phyloP scores from a whole-genome alignment of 179 eudicot species.

The Spinacia oleracea region DNA sequence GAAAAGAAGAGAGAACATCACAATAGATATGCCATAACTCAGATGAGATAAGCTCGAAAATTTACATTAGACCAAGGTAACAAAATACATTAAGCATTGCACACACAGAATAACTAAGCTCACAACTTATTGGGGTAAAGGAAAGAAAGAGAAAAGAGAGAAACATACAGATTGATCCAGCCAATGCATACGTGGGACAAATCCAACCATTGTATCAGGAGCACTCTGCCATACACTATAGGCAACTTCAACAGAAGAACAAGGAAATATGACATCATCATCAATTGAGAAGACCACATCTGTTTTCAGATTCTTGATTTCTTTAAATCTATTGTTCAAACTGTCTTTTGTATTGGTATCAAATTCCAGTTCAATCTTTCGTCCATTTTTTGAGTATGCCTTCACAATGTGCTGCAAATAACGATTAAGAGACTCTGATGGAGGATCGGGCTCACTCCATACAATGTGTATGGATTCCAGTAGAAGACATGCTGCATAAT shows the following conservation, averaged over 20 bases:
- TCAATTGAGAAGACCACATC: constrained; percentile 93
- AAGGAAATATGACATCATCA: constrained; percentile 91
- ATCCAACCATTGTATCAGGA: constrained; percentile 92
- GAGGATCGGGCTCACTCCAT: constrained; percentile 96
- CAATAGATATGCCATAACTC: no score
- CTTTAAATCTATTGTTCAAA: constrained; percentile 91
- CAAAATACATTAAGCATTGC: not conserved
- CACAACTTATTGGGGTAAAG: not conserved
- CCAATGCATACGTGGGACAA: constrained; percentile 95
- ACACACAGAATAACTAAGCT: not conserved
- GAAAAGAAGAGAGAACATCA: not conserved
- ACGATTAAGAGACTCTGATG: constrained; percentile 59
- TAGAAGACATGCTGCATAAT: constrained; percentile 72
- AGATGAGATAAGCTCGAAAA: not conserved
- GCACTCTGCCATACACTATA: constrained; percentile 88
- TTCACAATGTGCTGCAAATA: constrained; percentile 47
- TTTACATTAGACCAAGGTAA: not conserved
- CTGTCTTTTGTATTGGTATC: constrained; percentile 89
- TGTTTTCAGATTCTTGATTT: constrained; percentile 61
- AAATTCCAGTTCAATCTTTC: constrained; percentile 60
- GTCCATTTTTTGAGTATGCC: constrained; percentile 48
- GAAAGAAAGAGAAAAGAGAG: constrained; percentile 9
- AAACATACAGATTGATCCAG: constrained; percentile 58
- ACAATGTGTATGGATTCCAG: constrained; percentile 82
- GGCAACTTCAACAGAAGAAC: constrained; percentile 83